Percentiles rank a stretch among this genome's conserved stretches.
phyloP scores from a whole-genome alignment of 257 asterid species.

The Salvia hispanica region DNA sequence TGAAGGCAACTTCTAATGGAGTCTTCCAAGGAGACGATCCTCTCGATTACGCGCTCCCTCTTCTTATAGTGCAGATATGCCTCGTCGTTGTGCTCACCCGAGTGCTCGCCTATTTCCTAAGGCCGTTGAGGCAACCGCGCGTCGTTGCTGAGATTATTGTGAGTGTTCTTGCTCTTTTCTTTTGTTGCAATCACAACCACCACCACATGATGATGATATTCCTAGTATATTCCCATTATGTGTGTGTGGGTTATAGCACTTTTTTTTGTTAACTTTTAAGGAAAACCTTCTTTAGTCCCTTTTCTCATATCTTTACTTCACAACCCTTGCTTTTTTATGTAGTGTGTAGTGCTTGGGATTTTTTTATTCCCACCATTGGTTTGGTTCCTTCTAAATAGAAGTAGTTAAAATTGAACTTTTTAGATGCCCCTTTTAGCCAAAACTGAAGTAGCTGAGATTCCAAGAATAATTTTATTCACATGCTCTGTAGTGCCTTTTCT shows the following conservation, averaged over 20 bases:
- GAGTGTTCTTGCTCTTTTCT: constrained; percentile 18
- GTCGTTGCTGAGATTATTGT: constrained; percentile 57
- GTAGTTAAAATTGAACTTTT: constrained; percentile 1
- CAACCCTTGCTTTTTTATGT: background rate
- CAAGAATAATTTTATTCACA: too few species aligned
- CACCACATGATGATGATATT: too few species aligned
- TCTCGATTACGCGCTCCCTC: constrained; percentile 50
- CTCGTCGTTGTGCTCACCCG: constrained; percentile 45
- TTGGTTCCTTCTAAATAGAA: background rate
- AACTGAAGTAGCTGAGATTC: background rate
- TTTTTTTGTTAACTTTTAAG: background rate
- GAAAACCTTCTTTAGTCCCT: background rate
- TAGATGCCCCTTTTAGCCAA: background rate
- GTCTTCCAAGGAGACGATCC: constrained; percentile 52
- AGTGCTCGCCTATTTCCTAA: constrained; percentile 39
- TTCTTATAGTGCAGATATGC: constrained; percentile 43
- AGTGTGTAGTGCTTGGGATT: background rate
- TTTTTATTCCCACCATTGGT: background rate
- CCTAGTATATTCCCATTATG: background rate
- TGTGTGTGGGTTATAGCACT: background rate
- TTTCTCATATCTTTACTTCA: constrained; percentile 15
- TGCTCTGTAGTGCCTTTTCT: too few species aligned
- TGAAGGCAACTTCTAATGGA: constrained; percentile 56
- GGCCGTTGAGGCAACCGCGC: constrained; percentile 56
- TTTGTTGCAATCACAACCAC: background rate